phyloP scores from a whole-genome alignment of 805 yeast genomes.

The Ogataea populi-albae region DNA sequence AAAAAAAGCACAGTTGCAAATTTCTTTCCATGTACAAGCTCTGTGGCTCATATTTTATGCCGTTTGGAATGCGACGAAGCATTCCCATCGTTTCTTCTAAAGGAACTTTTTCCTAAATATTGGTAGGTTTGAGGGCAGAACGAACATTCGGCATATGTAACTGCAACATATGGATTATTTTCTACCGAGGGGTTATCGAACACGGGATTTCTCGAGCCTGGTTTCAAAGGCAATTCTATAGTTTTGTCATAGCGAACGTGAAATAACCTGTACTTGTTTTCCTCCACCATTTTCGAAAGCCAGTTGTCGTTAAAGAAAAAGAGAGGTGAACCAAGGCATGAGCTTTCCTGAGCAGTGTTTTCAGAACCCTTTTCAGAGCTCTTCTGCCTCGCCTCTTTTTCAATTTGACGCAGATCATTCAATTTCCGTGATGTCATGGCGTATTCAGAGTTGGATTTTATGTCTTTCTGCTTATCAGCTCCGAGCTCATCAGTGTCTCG shows the following conservation, averaged over 20 bases:
- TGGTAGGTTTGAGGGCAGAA: constrained; percentile 4
- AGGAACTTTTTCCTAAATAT: constrained; percentile 8
- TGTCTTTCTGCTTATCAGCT: too few relatives aligned
- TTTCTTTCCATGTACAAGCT: too few relatives aligned
- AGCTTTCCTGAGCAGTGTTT: too few relatives aligned
- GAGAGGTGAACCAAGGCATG: constrained; percentile 1
- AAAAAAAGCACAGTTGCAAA: too few relatives aligned
- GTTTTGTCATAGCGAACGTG: constrained; percentile 6
- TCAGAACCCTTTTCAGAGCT: too few relatives aligned
- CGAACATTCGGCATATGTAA: constrained; percentile 10
- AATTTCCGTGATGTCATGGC: too few relatives aligned
- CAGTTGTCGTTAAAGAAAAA: constrained; percentile 12
- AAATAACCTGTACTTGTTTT: constrained; percentile 5
- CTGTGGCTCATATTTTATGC: constrained; percentile 2
- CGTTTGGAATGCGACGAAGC: constrained; percentile 7
- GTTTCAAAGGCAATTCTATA: background rate
- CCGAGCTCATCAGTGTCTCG: too few relatives aligned
- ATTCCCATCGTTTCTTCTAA: constrained; percentile 9
- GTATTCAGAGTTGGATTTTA: too few relatives aligned
- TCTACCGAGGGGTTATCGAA: background rate
- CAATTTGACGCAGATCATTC: too few relatives aligned
- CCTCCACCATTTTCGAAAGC: constrained; percentile 9
- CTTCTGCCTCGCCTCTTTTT: too few relatives aligned
- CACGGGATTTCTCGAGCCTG: background rate
- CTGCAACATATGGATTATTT: constrained; percentile 7